These are phyloP conservation scores for Hymenochaete sp. DNA, from an alignment of 1,284 basidiomycete species.

Conservation along the genomic window DNA sequence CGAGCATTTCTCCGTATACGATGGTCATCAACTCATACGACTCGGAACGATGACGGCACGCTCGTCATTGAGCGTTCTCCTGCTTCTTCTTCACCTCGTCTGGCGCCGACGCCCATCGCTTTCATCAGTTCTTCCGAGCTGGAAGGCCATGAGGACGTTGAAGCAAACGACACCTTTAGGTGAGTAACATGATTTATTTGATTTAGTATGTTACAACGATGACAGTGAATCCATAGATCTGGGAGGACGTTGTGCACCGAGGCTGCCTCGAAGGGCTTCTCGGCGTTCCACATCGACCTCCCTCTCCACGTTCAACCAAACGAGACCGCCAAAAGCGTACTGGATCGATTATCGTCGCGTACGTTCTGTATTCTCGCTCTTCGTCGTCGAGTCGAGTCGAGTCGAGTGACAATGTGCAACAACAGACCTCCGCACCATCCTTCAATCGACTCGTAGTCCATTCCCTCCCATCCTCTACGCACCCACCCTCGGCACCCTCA, in stretches of 20 bases:
- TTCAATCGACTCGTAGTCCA: slow-evolving; percentile 39
- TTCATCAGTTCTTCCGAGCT: slow-evolving; percentile 28
- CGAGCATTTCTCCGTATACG: too few species aligned
- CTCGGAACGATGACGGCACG: not conserved
- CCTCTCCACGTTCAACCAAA: not conserved
- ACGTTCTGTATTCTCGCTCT: too few species aligned
- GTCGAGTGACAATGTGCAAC: not conserved
- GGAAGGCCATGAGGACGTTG: slow-evolving; percentile 5
- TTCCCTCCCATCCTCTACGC: slow-evolving; percentile 61
- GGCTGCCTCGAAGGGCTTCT: slow-evolving; percentile 9
- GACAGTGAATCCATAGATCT: slow-evolving; percentile 2
- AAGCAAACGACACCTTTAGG: too few species aligned
- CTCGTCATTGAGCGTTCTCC: slow-evolving; percentile 23
- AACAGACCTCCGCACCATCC: slow-evolving; percentile 25
- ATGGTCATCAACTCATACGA: too few species aligned
- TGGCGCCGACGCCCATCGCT: slow-evolving; percentile 45
- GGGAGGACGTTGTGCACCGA: slow-evolving; percentile 9
- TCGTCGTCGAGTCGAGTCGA: too few species aligned
- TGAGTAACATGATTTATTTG: too few species aligned
- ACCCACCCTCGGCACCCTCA: slow-evolving; percentile 39
- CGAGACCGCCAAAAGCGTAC: slow-evolving; percentile 3
- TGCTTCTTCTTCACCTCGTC: slow-evolving; percentile 33
- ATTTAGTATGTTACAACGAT: too few species aligned
- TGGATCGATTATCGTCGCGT: slow-evolving; percentile 14
- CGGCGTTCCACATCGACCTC: slow-evolving; percentile 12